phyloP scores from a whole-genome alignment of 75 land plant species.

The Pinus tabuliformis region DNA sequence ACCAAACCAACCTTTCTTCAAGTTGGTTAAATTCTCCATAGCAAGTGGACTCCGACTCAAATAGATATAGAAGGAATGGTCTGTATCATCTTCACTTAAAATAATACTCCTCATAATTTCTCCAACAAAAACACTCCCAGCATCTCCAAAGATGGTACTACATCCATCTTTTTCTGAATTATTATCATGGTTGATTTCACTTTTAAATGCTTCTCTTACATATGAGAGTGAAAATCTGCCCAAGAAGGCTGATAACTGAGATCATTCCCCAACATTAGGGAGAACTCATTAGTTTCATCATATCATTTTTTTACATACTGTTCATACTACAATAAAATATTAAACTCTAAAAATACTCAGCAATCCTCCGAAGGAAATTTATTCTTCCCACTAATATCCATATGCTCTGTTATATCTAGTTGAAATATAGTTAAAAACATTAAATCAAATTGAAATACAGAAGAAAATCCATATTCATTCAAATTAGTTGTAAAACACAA shows the following conservation, averaged over 20 bases:
- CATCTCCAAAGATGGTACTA: slow-evolving; percentile 73
- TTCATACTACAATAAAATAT: too few relatives aligned
- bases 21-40: slow-evolving; percentile 35
- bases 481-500: too few relatives aligned
- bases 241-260: slow-evolving; percentile 70
- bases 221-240: slow-evolving; percentile 65
- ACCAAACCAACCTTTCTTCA: slow-evolving; percentile 17
- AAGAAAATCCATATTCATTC: too few relatives aligned
- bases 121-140: slow-evolving; percentile 61
- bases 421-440: too few relatives aligned
- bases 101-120: slow-evolving; percentile 72
- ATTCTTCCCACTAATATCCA: too few relatives aligned
- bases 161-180: slow-evolving; percentile 69
- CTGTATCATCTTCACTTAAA: slow-evolving; percentile 73
- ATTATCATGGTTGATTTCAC: slow-evolving; percentile 58
- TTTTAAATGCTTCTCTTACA: slow-evolving; percentile 64
- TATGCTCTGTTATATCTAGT: too few relatives aligned
- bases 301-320: too few relatives aligned
- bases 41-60: slow-evolving; percentile 70
- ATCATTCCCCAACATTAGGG: slow-evolving; percentile 19
- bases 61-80: slow-evolving; percentile 66
- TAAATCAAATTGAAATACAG: too few relatives aligned
- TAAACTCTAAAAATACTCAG: too few relatives aligned
- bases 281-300: too few relatives aligned
- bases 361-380: too few relatives aligned